Evolutionary conservation across 202 grass and related monocot species (phyloP), one percentile per base, ranked within the genome.

Genomic region (Setaria viridis): DNA sequence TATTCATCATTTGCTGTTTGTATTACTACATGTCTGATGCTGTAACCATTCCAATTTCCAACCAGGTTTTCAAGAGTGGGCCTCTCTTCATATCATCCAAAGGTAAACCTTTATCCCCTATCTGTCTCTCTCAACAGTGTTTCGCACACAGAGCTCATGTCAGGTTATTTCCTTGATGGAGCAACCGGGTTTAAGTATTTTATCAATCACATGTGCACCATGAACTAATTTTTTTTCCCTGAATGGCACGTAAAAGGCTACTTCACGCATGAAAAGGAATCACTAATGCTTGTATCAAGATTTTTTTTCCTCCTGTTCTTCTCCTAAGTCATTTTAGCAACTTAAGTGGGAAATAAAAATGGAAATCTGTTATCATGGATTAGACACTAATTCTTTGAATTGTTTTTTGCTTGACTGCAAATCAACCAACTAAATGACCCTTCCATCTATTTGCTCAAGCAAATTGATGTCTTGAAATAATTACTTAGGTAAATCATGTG

Each of bases 21-120:
- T 78, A 21, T 59, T 75, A 63, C 35, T 72, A 77, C 37, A 67
- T 67, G n/a, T 73, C 84, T 92, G 63, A 87, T 73, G 46, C 69
- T 4, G 65, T 82, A 51, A 51, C 13, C 46, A 39, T 84, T 73
- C 35, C 53, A 67, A 83, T 47, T 85, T 74, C 35, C 53, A 67
- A 83, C 54, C 85, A 99, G 97, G 90, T 99, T 60, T 96, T 96
- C 91, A 99, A 99, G 87, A 99, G 93, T 76, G 97, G 97, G 42
- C 97, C 91, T 89, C 89, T 99, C 53, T 99, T 94, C 87, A 99
- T 99, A 90, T 99, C 97, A 79, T 99, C 97, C 51, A 99, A 99
- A 93, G 97, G 97, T 99, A 90, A 88, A 5, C 37, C 15, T 8
- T 12, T 19, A 43, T 11, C 51, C 53, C 50, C 62, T 46, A 46